phyloP scores from a whole-genome alignment of 2,329 filamentous ascomycete species.

The Pseudogymnoascus sp. region DNA sequence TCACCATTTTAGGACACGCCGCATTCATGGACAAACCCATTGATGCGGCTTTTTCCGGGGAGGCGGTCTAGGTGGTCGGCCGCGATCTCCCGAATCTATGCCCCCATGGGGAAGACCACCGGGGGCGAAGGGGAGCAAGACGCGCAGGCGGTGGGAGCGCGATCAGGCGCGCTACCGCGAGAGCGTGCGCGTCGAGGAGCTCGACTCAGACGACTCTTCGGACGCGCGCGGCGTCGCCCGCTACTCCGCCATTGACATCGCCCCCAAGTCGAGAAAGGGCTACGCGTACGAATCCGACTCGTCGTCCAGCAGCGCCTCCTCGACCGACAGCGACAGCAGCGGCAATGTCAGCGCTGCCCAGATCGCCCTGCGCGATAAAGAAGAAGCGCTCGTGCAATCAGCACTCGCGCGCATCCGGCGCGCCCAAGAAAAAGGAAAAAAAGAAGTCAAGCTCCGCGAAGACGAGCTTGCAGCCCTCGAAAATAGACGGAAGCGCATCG shows the following conservation, averaged over 20 bases:
- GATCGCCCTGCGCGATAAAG: conserved; percentile 52
- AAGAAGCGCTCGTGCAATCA: conserved; percentile 68
- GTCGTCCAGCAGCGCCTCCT: background rate
- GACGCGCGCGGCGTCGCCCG: conserved; percentile 51
- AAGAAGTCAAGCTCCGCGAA: conserved; percentile 70
- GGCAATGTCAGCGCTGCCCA: conserved; percentile 41
- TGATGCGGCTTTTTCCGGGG: conserved; percentile 99
- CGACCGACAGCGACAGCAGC: conserved; percentile 37
- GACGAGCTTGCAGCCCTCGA: conserved; percentile 77
- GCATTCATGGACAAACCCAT: conserved; percentile 96
- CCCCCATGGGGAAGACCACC: conserved; percentile 99
- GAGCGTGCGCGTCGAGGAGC: conserved; percentile 51
- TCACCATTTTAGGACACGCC: conserved; percentile 90
- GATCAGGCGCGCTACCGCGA: conserved; percentile 44
- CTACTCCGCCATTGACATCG: conserved; percentile 53
- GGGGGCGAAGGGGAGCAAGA: conserved; percentile 68
- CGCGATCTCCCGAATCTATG: conserved; percentile 93
- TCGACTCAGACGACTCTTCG: conserved; percentile 47
- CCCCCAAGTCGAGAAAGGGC: conserved; percentile 23
- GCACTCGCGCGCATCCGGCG: conserved; percentile 73
- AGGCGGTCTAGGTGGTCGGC: conserved; percentile 99
- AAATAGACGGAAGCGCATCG: conserved; percentile 53
- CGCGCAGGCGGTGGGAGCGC: conserved; percentile 43
- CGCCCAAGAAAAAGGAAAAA: conserved; percentile 66
- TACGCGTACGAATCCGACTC: background rate